Conservation (phyloP, 441 rosid genomes). For the Eruca vesicaria region DNA sequence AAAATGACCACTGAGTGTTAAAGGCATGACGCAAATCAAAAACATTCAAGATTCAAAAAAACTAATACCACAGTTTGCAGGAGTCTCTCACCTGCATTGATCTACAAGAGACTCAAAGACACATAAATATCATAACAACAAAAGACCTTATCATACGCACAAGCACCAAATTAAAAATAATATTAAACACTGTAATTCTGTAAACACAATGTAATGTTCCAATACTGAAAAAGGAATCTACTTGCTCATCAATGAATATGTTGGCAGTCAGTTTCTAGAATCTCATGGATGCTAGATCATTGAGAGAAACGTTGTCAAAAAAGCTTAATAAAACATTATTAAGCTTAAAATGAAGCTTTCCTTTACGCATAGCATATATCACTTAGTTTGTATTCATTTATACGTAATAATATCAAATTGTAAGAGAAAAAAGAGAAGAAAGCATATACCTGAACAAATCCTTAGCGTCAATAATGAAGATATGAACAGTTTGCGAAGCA, state of each 20-base stretch:
- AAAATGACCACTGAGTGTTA: not conserved
- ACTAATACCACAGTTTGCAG: too few relatives aligned
- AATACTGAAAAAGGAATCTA: not conserved
- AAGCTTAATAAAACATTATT: not conserved
- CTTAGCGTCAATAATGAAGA: not conserved
- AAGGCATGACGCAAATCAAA: not conserved
- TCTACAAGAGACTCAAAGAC: not conserved
- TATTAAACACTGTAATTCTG: not conserved
- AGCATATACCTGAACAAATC: not conserved
- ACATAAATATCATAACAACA: not conserved
- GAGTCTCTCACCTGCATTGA: too few relatives aligned
- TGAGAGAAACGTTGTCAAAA: not conserved
- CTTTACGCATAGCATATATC: not conserved
- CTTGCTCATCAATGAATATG: not conserved
- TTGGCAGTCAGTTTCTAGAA: not conserved
- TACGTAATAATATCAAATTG: not conserved
- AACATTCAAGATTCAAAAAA: not conserved
- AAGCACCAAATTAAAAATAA: too few relatives aligned
- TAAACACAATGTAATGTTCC: too few relatives aligned
- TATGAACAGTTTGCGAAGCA: not conserved
- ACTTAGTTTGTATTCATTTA: not conserved
- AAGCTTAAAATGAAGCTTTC: not conserved
- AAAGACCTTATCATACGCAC: too few relatives aligned
- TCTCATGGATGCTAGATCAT: not conserved
- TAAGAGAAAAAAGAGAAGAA: not conserved